phyloP scores from a whole-genome alignment of 768 basidiomycete species.

The Naganishia vishniacii region DNA sequence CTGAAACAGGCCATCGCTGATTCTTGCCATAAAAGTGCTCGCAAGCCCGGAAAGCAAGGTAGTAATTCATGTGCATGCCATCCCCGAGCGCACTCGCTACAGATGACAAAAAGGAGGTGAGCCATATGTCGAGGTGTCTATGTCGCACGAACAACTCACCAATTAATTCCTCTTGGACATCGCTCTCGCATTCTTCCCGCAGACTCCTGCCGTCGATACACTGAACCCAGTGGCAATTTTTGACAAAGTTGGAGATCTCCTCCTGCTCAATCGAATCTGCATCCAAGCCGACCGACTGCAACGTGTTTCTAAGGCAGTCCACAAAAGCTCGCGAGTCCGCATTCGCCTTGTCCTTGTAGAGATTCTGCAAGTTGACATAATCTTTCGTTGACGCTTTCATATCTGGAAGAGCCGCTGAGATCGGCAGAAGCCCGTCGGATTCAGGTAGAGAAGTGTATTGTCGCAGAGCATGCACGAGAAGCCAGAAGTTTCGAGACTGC shows the following conservation, averaged over 20 bases:
- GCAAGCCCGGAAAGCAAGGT: conserved; percentile 45
- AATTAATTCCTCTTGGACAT: conserved; percentile 35
- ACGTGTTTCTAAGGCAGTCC: conserved; percentile 31
- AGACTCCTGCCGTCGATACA: conserved; percentile 47
- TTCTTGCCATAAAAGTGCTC: conserved; percentile 39
- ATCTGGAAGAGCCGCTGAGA: conserved; percentile 83
- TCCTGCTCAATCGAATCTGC: conserved; percentile 40
- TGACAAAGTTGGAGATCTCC: conserved; percentile 49
- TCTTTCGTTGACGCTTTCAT: conserved; percentile 84
- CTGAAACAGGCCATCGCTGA: conserved; percentile 40
- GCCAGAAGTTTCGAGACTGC: conserved; percentile 66
- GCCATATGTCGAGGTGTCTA: not conserved
- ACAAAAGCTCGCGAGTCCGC: conserved; percentile 42
- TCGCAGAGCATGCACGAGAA: conserved; percentile 68
- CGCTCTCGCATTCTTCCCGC: conserved; percentile 32
- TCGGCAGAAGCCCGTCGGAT: conserved; percentile 63
- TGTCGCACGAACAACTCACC: conserved; percentile 34
- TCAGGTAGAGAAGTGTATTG: conserved; percentile 57
- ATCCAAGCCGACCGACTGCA: conserved; percentile 37
- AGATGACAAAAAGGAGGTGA: not conserved
- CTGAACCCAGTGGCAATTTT: conserved; percentile 48
- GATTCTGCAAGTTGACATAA: conserved; percentile 75
- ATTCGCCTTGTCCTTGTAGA: conserved; percentile 70
- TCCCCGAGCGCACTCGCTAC: conserved; percentile 11
- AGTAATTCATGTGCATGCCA: conserved; percentile 32